These are phyloP conservation scores for Termitomyces bulborhizus DNA, from an alignment of 768 basidiomycete genomes.

Conservation along the genomic window DNA sequence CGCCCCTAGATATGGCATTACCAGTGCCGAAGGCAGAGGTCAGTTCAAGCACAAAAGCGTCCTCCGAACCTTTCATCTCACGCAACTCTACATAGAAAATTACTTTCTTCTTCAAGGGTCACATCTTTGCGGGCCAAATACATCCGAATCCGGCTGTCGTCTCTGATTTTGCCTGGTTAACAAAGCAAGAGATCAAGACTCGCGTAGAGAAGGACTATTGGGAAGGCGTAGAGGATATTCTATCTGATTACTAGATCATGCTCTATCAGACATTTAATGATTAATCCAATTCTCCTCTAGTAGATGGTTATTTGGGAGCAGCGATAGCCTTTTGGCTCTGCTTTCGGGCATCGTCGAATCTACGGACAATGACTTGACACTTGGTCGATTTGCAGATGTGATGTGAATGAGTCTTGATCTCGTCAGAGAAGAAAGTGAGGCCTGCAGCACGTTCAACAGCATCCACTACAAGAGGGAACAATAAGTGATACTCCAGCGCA, in stretches of 20 bases:
- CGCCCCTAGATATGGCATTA: conserved; percentile 22
- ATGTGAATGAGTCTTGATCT: conserved; percentile 65
- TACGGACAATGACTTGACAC: conserved; percentile 82
- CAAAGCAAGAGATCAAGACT: conserved; percentile 80
- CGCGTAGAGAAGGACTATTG: conserved; percentile 70
- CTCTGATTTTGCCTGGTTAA: conserved; percentile 88
- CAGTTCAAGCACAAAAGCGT: conserved; percentile 7
- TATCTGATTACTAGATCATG: conserved; percentile 55
- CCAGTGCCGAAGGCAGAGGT: conserved; percentile 31
- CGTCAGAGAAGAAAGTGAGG: conserved; percentile 79
- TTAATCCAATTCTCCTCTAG: conserved; percentile 2
- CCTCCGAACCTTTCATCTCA: background rate
- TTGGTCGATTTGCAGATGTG: conserved; percentile 87
- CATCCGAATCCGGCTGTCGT: conserved; percentile 46
- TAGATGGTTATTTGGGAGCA: conserved; percentile 32
- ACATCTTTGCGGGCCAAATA: conserved; percentile 87
- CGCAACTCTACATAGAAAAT: conserved; percentile 39
- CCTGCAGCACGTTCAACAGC: conserved; percentile 89
- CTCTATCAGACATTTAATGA: conserved; percentile 8
- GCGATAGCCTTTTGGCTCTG: conserved; percentile 50
- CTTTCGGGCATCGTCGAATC: conserved; percentile 89
- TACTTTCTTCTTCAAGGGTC: conserved; percentile 91
- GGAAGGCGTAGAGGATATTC: conserved; percentile 70
- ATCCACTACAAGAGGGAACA: conserved; percentile 53
- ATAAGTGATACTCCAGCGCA: background rate